phyloP scores from a whole-genome alignment of 352 stramenopile species.

The Stramenopiles sp. region DNA sequence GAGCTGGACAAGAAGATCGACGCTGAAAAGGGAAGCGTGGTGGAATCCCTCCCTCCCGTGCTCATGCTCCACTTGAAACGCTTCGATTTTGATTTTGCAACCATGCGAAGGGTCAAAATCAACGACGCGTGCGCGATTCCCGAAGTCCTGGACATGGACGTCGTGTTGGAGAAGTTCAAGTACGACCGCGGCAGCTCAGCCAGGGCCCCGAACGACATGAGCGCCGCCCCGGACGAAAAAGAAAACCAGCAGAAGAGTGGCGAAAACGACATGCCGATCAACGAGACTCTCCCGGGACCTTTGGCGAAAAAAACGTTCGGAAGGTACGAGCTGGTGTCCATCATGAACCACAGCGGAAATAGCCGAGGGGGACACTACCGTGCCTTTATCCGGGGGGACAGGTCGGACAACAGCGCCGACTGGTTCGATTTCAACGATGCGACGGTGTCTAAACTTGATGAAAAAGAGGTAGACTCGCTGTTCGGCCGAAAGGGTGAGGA shows the following conservation, averaged over 20 bases:
- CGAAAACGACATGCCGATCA: conserved; percentile 17
- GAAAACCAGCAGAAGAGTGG: conserved; percentile 12
- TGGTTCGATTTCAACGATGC: conserved; percentile 70
- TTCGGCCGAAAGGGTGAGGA: no score
- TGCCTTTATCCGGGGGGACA: conserved; percentile 54
- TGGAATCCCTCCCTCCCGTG: conserved; percentile 57
- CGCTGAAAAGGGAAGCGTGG: conserved; percentile 66
- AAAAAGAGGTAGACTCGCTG: conserved; percentile 45
- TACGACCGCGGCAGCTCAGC: neutral
- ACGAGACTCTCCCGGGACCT: conserved; percentile 17
- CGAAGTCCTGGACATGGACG: conserved; percentile 47
- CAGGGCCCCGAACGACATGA: neutral
- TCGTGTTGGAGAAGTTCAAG: conserved; percentile 15
- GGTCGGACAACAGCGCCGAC: conserved; percentile 34
- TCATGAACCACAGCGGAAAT: conserved; percentile 73
- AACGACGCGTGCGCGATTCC: conserved; percentile 57
- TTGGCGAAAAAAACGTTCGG: neutral
- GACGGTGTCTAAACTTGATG: conserved; percentile 46
- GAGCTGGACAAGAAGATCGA: conserved; percentile 50
- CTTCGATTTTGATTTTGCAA: conserved; percentile 68
- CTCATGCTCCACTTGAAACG: conserved; percentile 68
- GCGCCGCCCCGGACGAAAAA: conserved; percentile 23
- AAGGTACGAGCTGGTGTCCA: conserved; percentile 65
- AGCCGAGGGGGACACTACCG: conserved; percentile 74
- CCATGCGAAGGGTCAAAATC: conserved; percentile 58